phyloP scores from a whole-genome alignment of 768 basidiomycete genomes.

The Tephrocybe sp. region DNA sequence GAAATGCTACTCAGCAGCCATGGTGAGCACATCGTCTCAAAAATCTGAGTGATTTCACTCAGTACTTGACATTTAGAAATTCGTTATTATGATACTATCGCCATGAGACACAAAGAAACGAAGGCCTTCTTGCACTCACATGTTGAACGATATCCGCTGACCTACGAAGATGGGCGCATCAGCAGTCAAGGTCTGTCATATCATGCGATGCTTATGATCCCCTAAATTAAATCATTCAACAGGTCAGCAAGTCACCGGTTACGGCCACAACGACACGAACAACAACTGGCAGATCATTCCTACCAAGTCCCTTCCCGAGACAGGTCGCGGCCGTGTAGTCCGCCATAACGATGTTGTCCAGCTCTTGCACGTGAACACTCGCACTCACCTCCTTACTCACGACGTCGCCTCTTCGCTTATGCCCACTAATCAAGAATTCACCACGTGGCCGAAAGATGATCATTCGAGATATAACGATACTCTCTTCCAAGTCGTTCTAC shows the following conservation, averaged over 20 bases:
- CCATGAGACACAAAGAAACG: conserved; percentile 87
- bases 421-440: conserved; percentile 99
- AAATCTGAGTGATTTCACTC: background rate
- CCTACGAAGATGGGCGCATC: conserved; percentile 94
- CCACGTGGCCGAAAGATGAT: conserved; percentile 84
- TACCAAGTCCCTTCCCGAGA: conserved; percentile 91
- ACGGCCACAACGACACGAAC: conserved; percentile 91
- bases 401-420: conserved; percentile 97
- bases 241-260: conserved; percentile 97
- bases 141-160: conserved; percentile 83
- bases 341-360: conserved; percentile 88
- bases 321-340: conserved; percentile 89
- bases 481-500: conserved; percentile 74
- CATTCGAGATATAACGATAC: conserved; percentile 82
- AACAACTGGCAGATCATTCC: conserved; percentile 96
- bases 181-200: conserved; percentile 74
- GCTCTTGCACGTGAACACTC: conserved; percentile 82
- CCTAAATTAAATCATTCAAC: conserved; percentile 4
- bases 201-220: background rate
- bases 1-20: conserved; percentile 90
- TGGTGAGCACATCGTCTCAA: conserved; percentile 47
- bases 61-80: conserved; percentile 62
- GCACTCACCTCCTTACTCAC: conserved; percentile 85
- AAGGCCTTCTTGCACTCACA: conserved; percentile 96
- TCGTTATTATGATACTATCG: conserved; percentile 87